Evolutionary conservation across 1,139 yeast species (phyloP).

Genomic region (Yamadazyma pseudoaaseri): DNA sequence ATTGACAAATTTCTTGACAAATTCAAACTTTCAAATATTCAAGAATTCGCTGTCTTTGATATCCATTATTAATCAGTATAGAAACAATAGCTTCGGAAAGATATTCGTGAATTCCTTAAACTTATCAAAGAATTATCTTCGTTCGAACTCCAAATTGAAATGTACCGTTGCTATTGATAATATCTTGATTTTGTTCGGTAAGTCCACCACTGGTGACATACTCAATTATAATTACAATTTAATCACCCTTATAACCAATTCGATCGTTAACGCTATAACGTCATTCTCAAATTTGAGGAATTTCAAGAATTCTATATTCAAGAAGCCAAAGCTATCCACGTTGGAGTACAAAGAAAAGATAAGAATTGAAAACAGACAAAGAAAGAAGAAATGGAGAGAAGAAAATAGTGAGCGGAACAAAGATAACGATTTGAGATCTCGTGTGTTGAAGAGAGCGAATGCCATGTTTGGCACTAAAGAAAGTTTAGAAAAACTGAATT

Average conservation of each 20-base stretch:
- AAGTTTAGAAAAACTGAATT: conserved; percentile 53
- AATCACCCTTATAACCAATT: conserved; percentile 28
- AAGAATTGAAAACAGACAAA: conserved; percentile 71
- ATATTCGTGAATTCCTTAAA: conserved; percentile 34
- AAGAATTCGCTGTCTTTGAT: conserved; percentile 17
- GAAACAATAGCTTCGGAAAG: conserved; percentile 22
- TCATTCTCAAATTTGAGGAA: conserved; percentile 20
- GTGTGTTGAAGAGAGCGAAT: conserved; percentile 74
- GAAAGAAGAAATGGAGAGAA: conserved; percentile 91
- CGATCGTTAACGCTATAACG: conserved; percentile 30
- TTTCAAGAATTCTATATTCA: conserved; percentile 18
- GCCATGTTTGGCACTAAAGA: conserved; percentile 62
- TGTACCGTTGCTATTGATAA: conserved; percentile 15
- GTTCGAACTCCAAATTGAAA: conserved; percentile 10
- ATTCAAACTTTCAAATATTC: conserved; percentile 18
- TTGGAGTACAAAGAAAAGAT: conserved; percentile 55
- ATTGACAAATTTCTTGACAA: conserved; percentile 40
- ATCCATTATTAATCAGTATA: conserved; percentile 21
- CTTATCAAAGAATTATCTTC: conserved; percentile 39
- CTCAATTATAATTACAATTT: conserved; percentile 16
- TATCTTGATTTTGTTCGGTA: conserved; percentile 14
- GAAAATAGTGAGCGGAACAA: conserved; percentile 78
- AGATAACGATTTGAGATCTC: conserved; percentile 78
- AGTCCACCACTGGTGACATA: conserved; percentile 10
- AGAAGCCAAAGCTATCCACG: conserved; percentile 29